phyloP scores from a whole-genome alignment of 2,329 filamentous ascomycete species.

The Aspergillus sp. region DNA sequence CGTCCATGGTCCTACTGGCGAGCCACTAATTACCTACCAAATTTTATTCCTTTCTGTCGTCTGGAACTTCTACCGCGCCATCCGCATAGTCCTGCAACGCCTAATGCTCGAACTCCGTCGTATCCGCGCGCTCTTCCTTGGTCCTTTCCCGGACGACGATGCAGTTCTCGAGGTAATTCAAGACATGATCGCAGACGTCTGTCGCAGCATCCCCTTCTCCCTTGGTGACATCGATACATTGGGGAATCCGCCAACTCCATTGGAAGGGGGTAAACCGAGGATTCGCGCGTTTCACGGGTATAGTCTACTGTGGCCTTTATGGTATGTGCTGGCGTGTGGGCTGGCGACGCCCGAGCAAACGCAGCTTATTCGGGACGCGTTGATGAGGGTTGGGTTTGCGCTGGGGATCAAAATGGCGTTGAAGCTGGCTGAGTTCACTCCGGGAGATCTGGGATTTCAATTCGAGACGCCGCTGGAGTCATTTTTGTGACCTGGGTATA shows the following conservation, averaged over 20 bases:
- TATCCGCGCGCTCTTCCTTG: constrained; percentile 8
- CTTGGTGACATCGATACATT: constrained; percentile 26
- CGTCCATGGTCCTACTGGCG: constrained; percentile 22
- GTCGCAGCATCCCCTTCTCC: constrained; percentile 28
- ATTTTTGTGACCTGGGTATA: too few relatives aligned
- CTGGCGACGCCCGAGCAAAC: constrained; percentile 25
- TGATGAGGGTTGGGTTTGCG: constrained; percentile 23
- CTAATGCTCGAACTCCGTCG: constrained; percentile 21
- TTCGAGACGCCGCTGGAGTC: constrained; percentile 5
- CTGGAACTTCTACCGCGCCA: constrained; percentile 32
- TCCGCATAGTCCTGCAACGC: constrained; percentile 27
- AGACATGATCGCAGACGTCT: constrained; percentile 30
- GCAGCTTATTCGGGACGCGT: constrained; percentile 20
- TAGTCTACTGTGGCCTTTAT: constrained; percentile 32
- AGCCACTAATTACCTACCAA: constrained; percentile 28
- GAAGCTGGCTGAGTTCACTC: constrained; percentile 15
- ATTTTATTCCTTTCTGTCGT: constrained; percentile 20
- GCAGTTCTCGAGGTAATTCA: constrained; percentile 17
- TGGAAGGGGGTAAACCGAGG: constrained; percentile 9
- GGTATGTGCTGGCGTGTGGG: constrained; percentile 28
- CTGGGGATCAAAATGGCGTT: constrained; percentile 30
- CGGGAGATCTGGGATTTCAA: not conserved
- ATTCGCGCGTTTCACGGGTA: constrained; percentile 28
- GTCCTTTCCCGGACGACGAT: constrained; percentile 2
- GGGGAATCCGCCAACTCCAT: constrained; percentile 17